phyloP scores from a whole-genome alignment of 78 protist genomes.

The Dictyostelium discoideum region dicty_2.7 NC_007088.5:3559001-3559500 shows the following conservation, averaged over 20 bases:
- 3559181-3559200: neutral
- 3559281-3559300: conserved; percentile 20
- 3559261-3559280: conserved; percentile 32
- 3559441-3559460: too few relatives aligned
- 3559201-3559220: neutral
- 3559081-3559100: neutral
- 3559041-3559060: conserved; percentile 31
- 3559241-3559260: neutral
- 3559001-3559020: neutral
- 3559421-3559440: too few relatives aligned
- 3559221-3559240: conserved; percentile 30
- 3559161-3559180: conserved; percentile 2
- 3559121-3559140: neutral
- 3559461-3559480: too few relatives aligned
- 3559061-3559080: neutral
- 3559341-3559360: neutral
- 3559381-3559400: too few relatives aligned
- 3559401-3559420: too few relatives aligned
- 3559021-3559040: conserved; percentile 8
- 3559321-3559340: conserved; percentile 36
- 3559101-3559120: conserved; percentile 26
- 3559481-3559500: too few relatives aligned
- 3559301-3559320: neutral
- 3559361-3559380: too few relatives aligned
- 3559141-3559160: neutral